A percentile compares a stretch with the other conserved stretches of the same genome.
These are phyloP conservation scores for Penicilliopsis zonata DNA, from an alignment of 495 filamentous ascomycete species.

Conservation along the genomic window DNA sequence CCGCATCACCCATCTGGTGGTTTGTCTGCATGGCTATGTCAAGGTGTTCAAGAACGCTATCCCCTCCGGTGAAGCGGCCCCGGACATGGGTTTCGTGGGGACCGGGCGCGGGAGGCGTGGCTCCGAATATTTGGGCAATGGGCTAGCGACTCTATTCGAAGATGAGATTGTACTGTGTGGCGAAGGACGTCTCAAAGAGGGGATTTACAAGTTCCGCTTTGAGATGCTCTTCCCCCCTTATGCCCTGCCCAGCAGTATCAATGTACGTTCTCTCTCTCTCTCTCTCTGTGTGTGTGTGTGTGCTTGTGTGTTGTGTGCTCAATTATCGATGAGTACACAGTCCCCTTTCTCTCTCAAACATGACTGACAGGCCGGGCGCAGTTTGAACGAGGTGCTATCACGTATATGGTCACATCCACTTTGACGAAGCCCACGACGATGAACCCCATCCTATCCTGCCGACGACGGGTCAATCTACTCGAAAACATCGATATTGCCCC, in stretches of 20 bases:
- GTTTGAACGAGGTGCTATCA: conserved; percentile 93
- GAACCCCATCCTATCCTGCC: conserved; percentile 62
- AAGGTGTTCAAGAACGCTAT: conserved; percentile 73
- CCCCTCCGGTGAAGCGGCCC: conserved; percentile 45
- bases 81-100: conserved; percentile 35
- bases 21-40: conserved; percentile 78
- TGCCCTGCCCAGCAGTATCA: conserved; percentile 81
- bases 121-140: conserved; percentile 67
- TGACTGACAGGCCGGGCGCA: conserved; percentile 23
- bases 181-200: conserved; percentile 73
- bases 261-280: no score
- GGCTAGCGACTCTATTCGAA: conserved; percentile 75
- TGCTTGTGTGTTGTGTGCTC: background rate
- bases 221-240: conserved; percentile 71
- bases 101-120: conserved; percentile 41
- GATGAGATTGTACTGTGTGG: conserved; percentile 86
- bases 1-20: conserved; percentile 81
- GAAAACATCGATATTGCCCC: conserved; percentile 57
- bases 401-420: conserved; percentile 80
- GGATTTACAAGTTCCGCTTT: conserved; percentile 87
- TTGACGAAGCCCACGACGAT: conserved; percentile 84
- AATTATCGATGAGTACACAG: background rate
- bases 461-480: conserved; percentile 64
- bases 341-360: no score
- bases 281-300: no score